Evolutionary conservation across 441 rosid genomes (phyloP).

Genomic region (Euphorbia schlechtendalii): DNA sequence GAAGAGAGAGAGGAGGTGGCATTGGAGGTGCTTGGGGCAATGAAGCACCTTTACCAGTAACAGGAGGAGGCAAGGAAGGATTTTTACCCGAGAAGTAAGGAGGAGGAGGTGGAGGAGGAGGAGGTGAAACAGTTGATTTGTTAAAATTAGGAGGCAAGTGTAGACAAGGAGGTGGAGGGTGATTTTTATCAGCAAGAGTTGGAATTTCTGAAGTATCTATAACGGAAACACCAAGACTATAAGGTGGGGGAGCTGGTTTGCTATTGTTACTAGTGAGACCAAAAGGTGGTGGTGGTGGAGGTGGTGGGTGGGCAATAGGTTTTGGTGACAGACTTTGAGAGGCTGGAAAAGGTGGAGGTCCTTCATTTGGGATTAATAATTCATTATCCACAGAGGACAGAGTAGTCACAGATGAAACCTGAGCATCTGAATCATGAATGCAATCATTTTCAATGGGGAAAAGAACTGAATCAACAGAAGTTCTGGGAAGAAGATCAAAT

Average conservation of each 20-base stretch:
- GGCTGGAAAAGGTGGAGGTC: constrained; percentile 20
- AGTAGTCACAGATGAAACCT: constrained; percentile 26
- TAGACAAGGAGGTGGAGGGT: constrained; percentile 23
- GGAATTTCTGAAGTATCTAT: constrained; percentile 17
- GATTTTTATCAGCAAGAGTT: constrained; percentile 10
- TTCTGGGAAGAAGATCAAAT: constrained; percentile 43
- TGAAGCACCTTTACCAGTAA: constrained; percentile 9
- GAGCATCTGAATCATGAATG: constrained; percentile 32
- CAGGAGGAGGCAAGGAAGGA: not conserved
- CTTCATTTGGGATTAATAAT: constrained; percentile 23
- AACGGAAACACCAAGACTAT: constrained; percentile 21
- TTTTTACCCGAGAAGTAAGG: constrained; percentile 10
- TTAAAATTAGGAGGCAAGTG: constrained; percentile 21
- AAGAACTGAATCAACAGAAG: constrained; percentile 29
- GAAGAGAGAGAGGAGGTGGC: constrained; percentile 16
- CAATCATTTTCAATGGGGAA: constrained; percentile 36
- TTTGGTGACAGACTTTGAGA: constrained; percentile 22
- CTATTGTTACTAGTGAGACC: not conserved
- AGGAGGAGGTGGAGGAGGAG: constrained; percentile 24
- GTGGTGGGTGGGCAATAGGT: constrained; percentile 12
- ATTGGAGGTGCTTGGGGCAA: constrained; percentile 19
- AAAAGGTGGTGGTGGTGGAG: constrained; percentile 18
- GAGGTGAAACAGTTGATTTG: constrained; percentile 13
- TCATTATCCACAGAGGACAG: constrained; percentile 28
- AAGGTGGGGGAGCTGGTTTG: constrained; percentile 20